These are phyloP conservation scores for Psilocybe sp. DNA, from an alignment of 768 basidiomycete genomes.

Conservation along the genomic window DNA sequence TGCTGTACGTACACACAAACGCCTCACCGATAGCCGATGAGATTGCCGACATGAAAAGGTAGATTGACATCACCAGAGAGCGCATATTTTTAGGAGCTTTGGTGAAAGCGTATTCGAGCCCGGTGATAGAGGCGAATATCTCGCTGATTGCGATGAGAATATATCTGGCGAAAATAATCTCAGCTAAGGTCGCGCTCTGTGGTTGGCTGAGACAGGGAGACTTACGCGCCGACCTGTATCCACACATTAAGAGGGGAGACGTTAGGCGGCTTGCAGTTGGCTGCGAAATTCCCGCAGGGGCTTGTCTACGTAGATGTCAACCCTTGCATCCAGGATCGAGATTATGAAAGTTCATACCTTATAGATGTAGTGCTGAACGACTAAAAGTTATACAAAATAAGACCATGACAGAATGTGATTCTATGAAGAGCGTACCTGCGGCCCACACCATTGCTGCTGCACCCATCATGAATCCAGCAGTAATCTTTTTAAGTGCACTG, in stretches of 20 bases:
- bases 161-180: neutral
- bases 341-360: constrained; percentile 25
- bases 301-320: constrained; percentile 22
- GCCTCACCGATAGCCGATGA: constrained; percentile 66
- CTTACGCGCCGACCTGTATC: constrained; percentile 72
- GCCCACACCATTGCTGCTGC: constrained; percentile 68
- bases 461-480: constrained; percentile 54
- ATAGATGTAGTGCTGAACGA: constrained; percentile 74
- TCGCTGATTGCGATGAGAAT: constrained; percentile 68
- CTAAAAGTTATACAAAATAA: too few species aligned
- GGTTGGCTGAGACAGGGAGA: too few species aligned
- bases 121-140: constrained; percentile 80
- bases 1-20: constrained; percentile 56
- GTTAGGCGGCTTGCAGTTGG: constrained; percentile 36
- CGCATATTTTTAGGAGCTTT: constrained; percentile 91
- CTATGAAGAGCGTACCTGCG: constrained; percentile 38
- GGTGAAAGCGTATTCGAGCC: constrained; percentile 83
- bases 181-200: too few species aligned
- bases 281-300: constrained; percentile 52
- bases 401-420: too few species aligned
- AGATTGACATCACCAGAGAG: constrained; percentile 76
- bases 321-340: too few species aligned
- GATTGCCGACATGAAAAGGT: constrained; percentile 58
- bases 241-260: constrained; percentile 73
- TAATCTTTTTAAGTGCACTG: constrained; percentile 56